Conservation (phyloP, 345 rosid species). For the Ceriops tagal region DNA sequence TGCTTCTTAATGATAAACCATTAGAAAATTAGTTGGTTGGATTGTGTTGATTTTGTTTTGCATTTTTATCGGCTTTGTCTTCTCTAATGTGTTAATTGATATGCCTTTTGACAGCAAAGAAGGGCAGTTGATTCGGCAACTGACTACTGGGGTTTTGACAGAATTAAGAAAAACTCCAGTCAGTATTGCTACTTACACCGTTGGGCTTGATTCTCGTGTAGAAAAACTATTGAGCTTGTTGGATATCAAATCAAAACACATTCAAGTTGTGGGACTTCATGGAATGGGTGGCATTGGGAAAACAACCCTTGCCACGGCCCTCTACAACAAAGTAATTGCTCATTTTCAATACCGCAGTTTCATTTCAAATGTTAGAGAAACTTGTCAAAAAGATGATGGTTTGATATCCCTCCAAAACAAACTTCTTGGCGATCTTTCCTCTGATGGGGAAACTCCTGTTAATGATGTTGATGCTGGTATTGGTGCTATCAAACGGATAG, state of each 20-base stretch:
- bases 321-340: constrained; percentile 30
- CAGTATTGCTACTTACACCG: constrained; percentile 35
- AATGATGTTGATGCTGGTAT: constrained; percentile 25
- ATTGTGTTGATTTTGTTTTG: not conserved
- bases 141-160: constrained; percentile 42
- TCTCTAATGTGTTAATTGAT: not conserved
- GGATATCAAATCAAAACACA: constrained; percentile 17
- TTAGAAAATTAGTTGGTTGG: not conserved
- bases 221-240: constrained; percentile 21
- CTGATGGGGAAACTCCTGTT: not conserved
- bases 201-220: constrained; percentile 34
- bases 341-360: constrained; percentile 28
- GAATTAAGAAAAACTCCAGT: constrained; percentile 52
- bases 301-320: constrained; percentile 41
- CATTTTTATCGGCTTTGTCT: not conserved
- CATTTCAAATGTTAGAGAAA: constrained; percentile 34
- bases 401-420: constrained; percentile 39
- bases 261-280: constrained; percentile 28
- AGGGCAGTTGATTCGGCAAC: constrained; percentile 20
- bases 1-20: not conserved
- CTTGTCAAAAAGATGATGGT: constrained; percentile 20
- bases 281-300: constrained; percentile 48
- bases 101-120: constrained; percentile 18
- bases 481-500: constrained; percentile 14
- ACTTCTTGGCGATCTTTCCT: constrained; percentile 29